Conservation (phyloP, 169 alveolate species). For the Babesia microti region DNA sequence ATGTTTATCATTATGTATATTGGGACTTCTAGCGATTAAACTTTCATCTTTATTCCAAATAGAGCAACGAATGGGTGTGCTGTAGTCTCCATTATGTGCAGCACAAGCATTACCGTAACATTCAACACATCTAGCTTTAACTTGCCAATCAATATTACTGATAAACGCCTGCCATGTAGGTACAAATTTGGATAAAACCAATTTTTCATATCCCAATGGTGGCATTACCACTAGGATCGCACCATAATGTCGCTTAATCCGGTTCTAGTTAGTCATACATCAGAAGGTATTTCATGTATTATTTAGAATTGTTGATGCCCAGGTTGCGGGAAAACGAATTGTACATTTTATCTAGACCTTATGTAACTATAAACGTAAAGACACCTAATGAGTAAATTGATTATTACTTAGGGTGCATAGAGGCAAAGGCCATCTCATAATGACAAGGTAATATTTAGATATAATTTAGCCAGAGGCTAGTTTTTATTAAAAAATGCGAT, state of each 20-base stretch:
- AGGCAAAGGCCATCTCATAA: slow-evolving; percentile 24
- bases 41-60: slow-evolving; percentile 5
- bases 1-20: neutral
- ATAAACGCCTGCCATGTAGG: slow-evolving; percentile 41
- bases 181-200: slow-evolving; percentile 23
- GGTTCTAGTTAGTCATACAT: slow-evolving; percentile 22
- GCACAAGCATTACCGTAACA: too few species aligned
- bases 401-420: slow-evolving; percentile 8
- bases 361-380: neutral
- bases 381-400: neutral
- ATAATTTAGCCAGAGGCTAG: slow-evolving; percentile 41
- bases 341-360: slow-evolving; percentile 12
- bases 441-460: too few species aligned
- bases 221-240: slow-evolving; percentile 8
- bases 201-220: slow-evolving; percentile 44
- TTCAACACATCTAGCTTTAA: slow-evolving; percentile 7
- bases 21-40: slow-evolving; percentile 3
- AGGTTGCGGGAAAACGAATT: slow-evolving; percentile 15
- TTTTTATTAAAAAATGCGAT: slow-evolving; percentile 25
- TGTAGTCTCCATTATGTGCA: too few species aligned
- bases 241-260: slow-evolving; percentile 41
- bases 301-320: slow-evolving; percentile 34
- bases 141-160: slow-evolving; percentile 11
- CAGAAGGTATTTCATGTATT: slow-evolving; percentile 6
- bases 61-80: too few species aligned